Percentiles rank a stretch among this genome's conserved stretches.
phyloP scores from a whole-genome alignment of 2,329 filamentous ascomycete genomes.

The Metarhizium rileyi region DNA sequence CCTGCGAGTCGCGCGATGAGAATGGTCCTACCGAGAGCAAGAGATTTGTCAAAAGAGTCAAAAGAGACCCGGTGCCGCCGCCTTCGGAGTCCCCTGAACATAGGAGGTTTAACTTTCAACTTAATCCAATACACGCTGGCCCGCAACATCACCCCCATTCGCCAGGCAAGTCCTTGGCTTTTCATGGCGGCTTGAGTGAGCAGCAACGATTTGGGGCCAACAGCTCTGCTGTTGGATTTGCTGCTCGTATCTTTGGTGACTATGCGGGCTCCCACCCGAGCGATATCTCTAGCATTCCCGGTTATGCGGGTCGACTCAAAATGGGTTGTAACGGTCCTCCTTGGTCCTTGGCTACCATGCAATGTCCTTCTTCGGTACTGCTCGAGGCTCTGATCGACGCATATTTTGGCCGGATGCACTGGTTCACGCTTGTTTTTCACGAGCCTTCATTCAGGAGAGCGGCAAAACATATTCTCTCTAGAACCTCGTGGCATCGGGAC shows the following conservation, averaged over 20 bases:
- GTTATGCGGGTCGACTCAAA: neutral
- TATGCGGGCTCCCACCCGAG: neutral
- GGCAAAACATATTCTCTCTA: neutral
- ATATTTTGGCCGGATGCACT: constrained; percentile 14
- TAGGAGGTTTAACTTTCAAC: neutral
- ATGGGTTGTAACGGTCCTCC: neutral
- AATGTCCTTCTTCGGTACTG: neutral
- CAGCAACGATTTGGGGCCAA: constrained; percentile 4
- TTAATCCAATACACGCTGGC: neutral
- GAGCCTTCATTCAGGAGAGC: constrained; percentile 10
- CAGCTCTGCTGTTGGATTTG: constrained; percentile 3
- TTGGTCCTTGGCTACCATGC: constrained; percentile 5
- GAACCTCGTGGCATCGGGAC: constrained; percentile 8
- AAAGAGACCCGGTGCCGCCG: neutral
- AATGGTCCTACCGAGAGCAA: neutral
- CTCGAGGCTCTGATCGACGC: constrained; percentile 5
- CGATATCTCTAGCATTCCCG: constrained; percentile 4
- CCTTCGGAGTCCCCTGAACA: neutral
- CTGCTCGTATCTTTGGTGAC: constrained; percentile 3
- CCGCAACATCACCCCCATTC: neutral
- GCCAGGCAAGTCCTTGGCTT: neutral
- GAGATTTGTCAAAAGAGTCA: neutral
- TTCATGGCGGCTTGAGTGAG: neutral
- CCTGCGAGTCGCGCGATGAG: constrained; percentile 2
- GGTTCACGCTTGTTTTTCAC: constrained; percentile 13